Evolutionary conservation across 2,329 filamentous ascomycete genomes (phyloP).

Genomic region (Fusarium sp.): DNA sequence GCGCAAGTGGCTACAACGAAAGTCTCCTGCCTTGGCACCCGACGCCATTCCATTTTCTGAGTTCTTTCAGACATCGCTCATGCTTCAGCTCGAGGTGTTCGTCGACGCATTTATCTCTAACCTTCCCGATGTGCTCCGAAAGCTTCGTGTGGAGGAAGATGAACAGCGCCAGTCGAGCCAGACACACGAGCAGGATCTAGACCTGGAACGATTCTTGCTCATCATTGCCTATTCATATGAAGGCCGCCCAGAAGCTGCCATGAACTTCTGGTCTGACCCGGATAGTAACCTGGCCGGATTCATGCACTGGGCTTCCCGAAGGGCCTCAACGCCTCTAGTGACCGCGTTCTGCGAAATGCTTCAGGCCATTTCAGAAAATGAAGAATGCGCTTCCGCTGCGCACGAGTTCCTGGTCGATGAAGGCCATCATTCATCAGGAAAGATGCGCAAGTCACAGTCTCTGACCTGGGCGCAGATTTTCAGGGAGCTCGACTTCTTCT

Average conservation of each 20-base stretch:
- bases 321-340: slow-evolving; percentile 94
- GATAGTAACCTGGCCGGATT: slow-evolving; percentile 96
- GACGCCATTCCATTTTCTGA: slow-evolving; percentile 76
- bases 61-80: slow-evolving; percentile 77
- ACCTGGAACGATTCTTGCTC: slow-evolving; percentile 90
- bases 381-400: slow-evolving; percentile 83
- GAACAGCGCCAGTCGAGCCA: slow-evolving; percentile 79
- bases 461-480: slow-evolving; percentile 95
- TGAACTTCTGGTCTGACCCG: slow-evolving; percentile 90
- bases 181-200: slow-evolving; percentile 73
- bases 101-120: slow-evolving; percentile 95
- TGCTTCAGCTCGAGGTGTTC: slow-evolving; percentile 86
- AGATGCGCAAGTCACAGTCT: slow-evolving; percentile 83
- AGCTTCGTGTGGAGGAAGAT: slow-evolving; percentile 88
- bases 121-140: slow-evolving; percentile 90
- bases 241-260: slow-evolving; percentile 82
- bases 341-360: slow-evolving; percentile 98
- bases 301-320: slow-evolving; percentile 94
- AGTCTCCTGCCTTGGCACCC: slow-evolving; percentile 74
- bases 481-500: slow-evolving; percentile 87
- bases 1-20: slow-evolving; percentile 83
- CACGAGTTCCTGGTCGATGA: slow-evolving; percentile 94
- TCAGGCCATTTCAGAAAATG: slow-evolving; percentile 84
- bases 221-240: slow-evolving; percentile 94
- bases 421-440: slow-evolving; percentile 76